phyloP scores from a whole-genome alignment of 192 early-diverging fungal genomes.

The Funneliformis mosseae region DNA sequence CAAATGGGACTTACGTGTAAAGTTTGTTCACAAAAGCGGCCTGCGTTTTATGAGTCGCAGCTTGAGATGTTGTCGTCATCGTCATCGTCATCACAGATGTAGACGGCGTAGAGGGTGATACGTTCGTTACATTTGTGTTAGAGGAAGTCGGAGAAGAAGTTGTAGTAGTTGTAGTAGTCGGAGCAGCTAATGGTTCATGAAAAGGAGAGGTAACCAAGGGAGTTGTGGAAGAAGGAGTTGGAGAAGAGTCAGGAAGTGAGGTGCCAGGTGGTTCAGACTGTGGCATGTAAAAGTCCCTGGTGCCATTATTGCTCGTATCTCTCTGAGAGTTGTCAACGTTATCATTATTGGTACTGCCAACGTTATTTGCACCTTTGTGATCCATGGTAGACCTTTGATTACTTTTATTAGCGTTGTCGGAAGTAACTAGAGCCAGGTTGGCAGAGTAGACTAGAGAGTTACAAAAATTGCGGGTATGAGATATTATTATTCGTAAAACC shows the following conservation, averaged over 20 bases:
- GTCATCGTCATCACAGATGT: not conserved
- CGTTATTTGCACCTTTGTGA: not conserved
- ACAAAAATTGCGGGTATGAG: not conserved
- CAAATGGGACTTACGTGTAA: conserved; percentile 43
- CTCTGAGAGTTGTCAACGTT: not conserved
- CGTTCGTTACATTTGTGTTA: not conserved
- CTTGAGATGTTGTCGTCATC: not conserved
- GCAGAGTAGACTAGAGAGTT: not conserved
- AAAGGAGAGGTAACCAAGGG: not conserved
- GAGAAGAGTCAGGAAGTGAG: not conserved
- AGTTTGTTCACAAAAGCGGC: conserved; percentile 55
- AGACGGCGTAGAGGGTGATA: not conserved
- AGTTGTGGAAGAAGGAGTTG: not conserved
- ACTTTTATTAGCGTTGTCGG: not conserved
- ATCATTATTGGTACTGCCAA: not conserved
- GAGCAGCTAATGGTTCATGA: not conserved
- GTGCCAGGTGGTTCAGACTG: conserved; percentile 8
- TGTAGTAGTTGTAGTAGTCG: not conserved
- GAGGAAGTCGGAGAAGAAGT: not conserved
- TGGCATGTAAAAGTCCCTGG: not conserved
- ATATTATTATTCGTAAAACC: not conserved
- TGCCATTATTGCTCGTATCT: not conserved
- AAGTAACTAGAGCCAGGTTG: not conserved
- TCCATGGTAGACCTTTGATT: not conserved
- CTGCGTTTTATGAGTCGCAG: conserved; percentile 43